Evolutionary conservation across 2,329 filamentous ascomycete genomes (phyloP).

Genomic region (Leptographium flavum): DNA sequence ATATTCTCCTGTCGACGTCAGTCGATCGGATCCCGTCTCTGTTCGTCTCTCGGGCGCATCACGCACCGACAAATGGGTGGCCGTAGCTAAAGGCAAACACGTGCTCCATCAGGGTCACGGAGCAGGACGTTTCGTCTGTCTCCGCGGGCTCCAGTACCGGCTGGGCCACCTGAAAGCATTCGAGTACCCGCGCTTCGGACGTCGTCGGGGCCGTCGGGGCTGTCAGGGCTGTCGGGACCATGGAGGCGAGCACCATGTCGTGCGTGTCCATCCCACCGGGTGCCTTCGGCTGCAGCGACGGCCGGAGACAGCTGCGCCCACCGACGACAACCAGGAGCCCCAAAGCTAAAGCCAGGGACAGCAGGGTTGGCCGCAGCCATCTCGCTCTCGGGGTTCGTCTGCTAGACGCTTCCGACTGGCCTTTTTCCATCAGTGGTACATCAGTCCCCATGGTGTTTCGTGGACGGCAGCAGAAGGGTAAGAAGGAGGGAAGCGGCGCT

Average conservation of each 20-base stretch:
- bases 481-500: too few relatives aligned
- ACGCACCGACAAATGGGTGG: conserved; percentile 55
- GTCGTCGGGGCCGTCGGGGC: conserved; percentile 12
- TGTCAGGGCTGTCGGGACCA: too few relatives aligned
- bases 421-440: conserved; percentile 4
- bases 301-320: neutral
- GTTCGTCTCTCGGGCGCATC: neutral
- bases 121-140: conserved; percentile 26
- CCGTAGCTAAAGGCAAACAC: conserved; percentile 61
- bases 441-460: too few relatives aligned
- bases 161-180: conserved; percentile 56
- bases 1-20: conserved; percentile 30
- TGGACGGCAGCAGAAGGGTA: too few relatives aligned
- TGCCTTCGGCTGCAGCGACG: neutral
- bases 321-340: neutral
- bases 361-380: neutral
- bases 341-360: neutral
- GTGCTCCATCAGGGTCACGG: conserved; percentile 52
- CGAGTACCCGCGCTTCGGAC: conserved; percentile 24
- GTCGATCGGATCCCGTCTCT: conserved; percentile 19
- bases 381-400: neutral
- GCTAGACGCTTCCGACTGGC: neutral
- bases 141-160: conserved; percentile 43
- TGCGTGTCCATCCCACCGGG: neutral
- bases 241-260: too few relatives aligned